Evolutionary conservation across 2,329 filamentous ascomycete species (phyloP), one percentile per base, ranked within the genome.

Genomic region (Drechslerella stenobrocha): DNA sequence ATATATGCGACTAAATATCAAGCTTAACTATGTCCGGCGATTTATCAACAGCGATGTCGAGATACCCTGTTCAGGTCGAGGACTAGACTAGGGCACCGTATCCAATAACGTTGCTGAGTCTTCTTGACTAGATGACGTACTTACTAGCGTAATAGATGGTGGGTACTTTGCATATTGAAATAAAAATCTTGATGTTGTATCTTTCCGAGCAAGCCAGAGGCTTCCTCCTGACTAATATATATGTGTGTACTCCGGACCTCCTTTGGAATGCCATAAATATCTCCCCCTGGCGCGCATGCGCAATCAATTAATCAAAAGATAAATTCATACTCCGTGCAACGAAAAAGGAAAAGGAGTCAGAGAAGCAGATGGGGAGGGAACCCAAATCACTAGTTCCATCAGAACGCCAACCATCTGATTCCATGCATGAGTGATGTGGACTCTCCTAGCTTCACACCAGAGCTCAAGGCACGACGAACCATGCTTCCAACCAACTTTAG

Each of bases 21-120:
- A 60, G 55, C 55, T 58, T 67, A 67, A 53, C 63, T 50, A 67
- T 67, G 32, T 67, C 63, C 63, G 63, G 63, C 63, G 63, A 60
- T 60, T 55, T 55, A 67, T 59, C 46, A 46, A 60, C 50, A 55
- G 26, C 30, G 50, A 67, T 60, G 23, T 67, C 47, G 50, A 53
- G 37, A 34, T 66, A 51, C 53, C 55, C 55, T 59, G 63, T 28
- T 37, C 55, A 45, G 22, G 23, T 47, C 55, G 40, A 60, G 44
- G 40, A 50, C 51, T 60, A 60, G 63, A 60, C 56, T 44, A 67
- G 55, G 56, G 56, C 56, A 46, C 55, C 46, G 28, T 35, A 52
- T 67, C 56, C 50, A 67, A 60, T 67, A 48, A 47, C 45, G 37
- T 40, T 37, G 46, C 48, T 50, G 50, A 40, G 30, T 50, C 56